These are phyloP conservation scores for Pythium plurisporium DNA, from an alignment of 352 stramenopile species.

Conservation along the genomic window DNA sequence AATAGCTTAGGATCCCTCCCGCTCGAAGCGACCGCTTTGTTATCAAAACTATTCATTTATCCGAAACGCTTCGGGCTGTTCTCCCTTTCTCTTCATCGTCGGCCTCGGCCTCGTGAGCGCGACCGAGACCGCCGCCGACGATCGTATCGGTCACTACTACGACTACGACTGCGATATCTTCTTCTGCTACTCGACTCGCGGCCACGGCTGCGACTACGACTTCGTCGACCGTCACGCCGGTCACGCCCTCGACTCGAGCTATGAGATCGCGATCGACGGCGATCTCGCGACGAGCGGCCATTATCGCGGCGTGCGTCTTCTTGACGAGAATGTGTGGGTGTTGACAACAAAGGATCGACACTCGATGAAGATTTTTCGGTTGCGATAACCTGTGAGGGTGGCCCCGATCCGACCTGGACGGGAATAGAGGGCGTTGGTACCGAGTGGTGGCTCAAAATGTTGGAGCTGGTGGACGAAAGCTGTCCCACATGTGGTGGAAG, in stretches of 20 bases:
- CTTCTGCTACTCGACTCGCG: constrained; percentile 15
- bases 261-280: neutral
- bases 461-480: neutral
- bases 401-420: neutral
- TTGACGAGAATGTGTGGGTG: neutral
- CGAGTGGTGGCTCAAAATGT: no score
- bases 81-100: neutral
- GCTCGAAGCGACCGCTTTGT: constrained; percentile 7
- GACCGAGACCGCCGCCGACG: constrained; percentile 17
- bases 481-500: neutral
- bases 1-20: constrained; percentile 10
- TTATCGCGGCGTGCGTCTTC: neutral
- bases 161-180: constrained; percentile 16
- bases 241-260: constrained; percentile 1
- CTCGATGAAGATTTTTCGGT: neutral
- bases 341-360: neutral
- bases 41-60: constrained; percentile 13
- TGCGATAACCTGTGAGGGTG: neutral
- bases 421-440: no score
- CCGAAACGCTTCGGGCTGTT: neutral
- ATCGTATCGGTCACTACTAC: neutral
- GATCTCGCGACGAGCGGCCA: neutral
- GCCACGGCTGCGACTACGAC: constrained; percentile 8
- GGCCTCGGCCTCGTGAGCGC: constrained; percentile 24
- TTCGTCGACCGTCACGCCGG: constrained; percentile 1